A percentile compares a stretch with the other conserved stretches of the same genome.
phyloP scores from a whole-genome alignment of 2,329 filamentous ascomycete species.

The Cercospora berteroae region DNA sequence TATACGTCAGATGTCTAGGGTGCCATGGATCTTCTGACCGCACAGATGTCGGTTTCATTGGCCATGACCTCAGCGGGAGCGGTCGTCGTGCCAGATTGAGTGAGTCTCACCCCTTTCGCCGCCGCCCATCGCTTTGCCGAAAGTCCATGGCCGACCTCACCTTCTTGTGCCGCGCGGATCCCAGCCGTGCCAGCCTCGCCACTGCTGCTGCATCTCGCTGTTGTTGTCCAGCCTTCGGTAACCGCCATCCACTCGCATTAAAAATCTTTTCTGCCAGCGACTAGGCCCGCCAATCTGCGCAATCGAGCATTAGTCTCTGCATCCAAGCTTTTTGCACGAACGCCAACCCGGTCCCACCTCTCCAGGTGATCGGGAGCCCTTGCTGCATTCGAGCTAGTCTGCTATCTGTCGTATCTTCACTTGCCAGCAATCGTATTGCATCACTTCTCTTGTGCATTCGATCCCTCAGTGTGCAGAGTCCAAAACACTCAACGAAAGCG shows the following conservation, averaged over 20 bases:
- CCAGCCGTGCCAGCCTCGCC: constrained; percentile 10
- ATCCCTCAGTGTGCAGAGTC: background rate
- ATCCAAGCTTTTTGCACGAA: background rate
- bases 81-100: background rate
- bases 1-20: constrained; percentile 6
- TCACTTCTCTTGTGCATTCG: constrained; percentile 1
- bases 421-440: background rate
- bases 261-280: background rate
- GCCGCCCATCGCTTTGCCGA: background rate
- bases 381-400: constrained; percentile 2
- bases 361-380: constrained; percentile 5
- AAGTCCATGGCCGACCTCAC: constrained; percentile 14
- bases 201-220: background rate
- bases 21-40: constrained; percentile 3
- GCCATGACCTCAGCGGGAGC: background rate
- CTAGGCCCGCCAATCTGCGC: background rate
- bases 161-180: constrained; percentile 10
- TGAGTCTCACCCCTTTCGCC: background rate
- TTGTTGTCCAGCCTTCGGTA: background rate
- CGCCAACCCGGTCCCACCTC: background rate
- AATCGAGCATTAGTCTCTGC: constrained; percentile 3
- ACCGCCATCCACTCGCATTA: background rate
- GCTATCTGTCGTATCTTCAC: background rate
- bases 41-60: background rate
- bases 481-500: background rate